Percentiles rank a stretch among this genome's conserved stretches.
phyloP scores from a whole-genome alignment of 1,284 basidiomycete genomes.

The Papiliotrema terrestris region DNA sequence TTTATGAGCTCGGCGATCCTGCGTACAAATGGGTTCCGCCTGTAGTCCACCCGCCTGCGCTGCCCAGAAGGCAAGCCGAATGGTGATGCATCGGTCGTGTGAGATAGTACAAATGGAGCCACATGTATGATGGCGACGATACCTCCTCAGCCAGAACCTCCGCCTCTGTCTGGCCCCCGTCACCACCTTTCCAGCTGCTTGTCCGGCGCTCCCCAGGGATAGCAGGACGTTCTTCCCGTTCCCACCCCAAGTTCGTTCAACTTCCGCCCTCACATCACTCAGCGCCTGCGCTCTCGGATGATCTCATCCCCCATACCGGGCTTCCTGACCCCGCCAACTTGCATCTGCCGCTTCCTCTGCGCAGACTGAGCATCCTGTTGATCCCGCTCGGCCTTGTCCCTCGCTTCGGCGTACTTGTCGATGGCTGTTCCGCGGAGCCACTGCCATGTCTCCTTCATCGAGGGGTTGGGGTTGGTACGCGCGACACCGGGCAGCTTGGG shows the following conservation, averaged over 20 bases:
- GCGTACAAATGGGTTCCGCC: no score
- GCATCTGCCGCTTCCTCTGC: not conserved
- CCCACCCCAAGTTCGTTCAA: no score
- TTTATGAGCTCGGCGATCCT: no score
- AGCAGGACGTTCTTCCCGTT: no score
- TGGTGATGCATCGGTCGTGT: no score
- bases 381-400: not conserved
- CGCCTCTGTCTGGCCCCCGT: not conserved
- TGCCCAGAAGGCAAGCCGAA: no score
- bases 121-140: no score
- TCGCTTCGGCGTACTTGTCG: not conserved
- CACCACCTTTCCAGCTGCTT: no score
- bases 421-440: not conserved
- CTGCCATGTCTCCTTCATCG: not conserved
- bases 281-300: constrained; percentile 2
- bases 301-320: constrained; percentile 1
- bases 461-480: constrained; percentile 9
- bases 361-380: not conserved
- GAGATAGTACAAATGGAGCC: no score
- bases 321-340: not conserved
- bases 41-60: no score
- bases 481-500: constrained; percentile 24
- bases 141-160: no score
- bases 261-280: not conserved
- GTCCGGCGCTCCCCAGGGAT: no score